Conservation (phyloP, 768 basidiomycete genomes). For the Fibroporia radiculosa region DNA sequence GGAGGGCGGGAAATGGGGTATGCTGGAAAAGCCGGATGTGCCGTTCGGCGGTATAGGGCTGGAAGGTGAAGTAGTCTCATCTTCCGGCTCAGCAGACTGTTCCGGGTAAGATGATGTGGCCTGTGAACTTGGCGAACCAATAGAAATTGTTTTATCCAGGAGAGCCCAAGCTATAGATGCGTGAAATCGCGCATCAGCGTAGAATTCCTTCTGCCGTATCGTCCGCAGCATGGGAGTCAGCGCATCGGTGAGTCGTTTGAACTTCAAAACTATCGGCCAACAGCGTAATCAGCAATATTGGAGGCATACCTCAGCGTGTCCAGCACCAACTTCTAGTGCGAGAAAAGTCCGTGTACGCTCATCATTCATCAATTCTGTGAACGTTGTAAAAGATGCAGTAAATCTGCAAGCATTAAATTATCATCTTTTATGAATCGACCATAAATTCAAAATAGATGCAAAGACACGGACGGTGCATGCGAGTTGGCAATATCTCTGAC, state of each 20-base stretch:
- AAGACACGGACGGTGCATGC: conserved; percentile 36
- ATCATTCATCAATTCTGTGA: conserved; percentile 71
- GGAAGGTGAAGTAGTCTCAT: not conserved
- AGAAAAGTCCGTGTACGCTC: conserved; percentile 78
- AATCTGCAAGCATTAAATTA: conserved; percentile 42
- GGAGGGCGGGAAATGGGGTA: conserved; percentile 42
- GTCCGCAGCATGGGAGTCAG: conserved; percentile 50
- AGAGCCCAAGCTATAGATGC: conserved; percentile 86
- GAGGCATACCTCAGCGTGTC: conserved; percentile 61
- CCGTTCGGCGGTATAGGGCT: conserved; percentile 8
- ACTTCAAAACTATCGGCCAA: conserved; percentile 31
- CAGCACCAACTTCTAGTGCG: conserved; percentile 75
- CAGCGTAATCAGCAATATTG: not conserved
- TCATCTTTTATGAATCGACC: not conserved
- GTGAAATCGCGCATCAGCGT: conserved; percentile 77
- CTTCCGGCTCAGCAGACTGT: not conserved
- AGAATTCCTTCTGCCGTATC: conserved; percentile 74
- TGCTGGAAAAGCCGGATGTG: conserved; percentile 33
- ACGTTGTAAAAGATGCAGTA: conserved; percentile 58
- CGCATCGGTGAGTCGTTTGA: conserved; percentile 44
- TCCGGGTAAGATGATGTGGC: not conserved
- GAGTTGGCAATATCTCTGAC: conserved; percentile 45
- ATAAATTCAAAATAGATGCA: not conserved
- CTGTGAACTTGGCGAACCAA: not conserved
- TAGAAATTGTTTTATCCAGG: conserved; percentile 28